These are phyloP conservation scores for Ophiostoma sp. DNA, from an alignment of 2,329 filamentous ascomycete species.

Conservation along the genomic window DNA sequence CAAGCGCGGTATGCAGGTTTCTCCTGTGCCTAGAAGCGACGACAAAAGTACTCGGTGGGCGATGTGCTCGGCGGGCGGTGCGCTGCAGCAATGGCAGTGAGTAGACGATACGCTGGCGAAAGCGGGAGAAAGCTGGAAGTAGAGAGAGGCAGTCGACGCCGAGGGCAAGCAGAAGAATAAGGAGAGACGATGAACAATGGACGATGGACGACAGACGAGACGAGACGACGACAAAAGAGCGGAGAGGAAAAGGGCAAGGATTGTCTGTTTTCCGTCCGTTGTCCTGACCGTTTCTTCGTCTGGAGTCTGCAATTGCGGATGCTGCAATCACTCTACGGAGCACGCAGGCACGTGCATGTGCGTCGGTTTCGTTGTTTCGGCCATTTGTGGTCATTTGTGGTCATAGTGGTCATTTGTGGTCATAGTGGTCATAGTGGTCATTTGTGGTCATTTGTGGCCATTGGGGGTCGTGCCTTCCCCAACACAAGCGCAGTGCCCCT, in stretches of 20 bases:
- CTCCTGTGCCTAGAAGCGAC: not conserved
- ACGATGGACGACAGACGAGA: not conserved
- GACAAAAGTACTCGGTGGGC: not conserved
- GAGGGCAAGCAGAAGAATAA: too few relatives aligned
- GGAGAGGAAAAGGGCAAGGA: not conserved
- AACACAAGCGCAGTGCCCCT: not conserved
- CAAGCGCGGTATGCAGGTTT: conserved; percentile 10
- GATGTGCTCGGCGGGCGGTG: not conserved
- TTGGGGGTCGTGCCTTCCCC: not conserved
- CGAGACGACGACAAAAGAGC: not conserved
- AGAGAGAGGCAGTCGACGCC: not conserved
- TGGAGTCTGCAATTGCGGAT: not conserved
- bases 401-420: too few relatives aligned
- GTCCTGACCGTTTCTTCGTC: not conserved
- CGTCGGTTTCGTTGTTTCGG: too few relatives aligned
- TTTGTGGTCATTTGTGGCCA: too few relatives aligned
- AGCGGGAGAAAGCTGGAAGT: not conserved
- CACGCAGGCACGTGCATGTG: not conserved
- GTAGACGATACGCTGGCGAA: not conserved
- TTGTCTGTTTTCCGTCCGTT: not conserved
- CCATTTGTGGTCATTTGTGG: too few relatives aligned
- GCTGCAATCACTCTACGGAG: not conserved
- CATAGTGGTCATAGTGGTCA: too few relatives aligned
- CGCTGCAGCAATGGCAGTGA: not conserved
- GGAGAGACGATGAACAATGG: too few relatives aligned